Evolutionary conservation across 1,284 basidiomycete species (phyloP).

Genomic region (Hypsizygus ulmarius): DNA sequence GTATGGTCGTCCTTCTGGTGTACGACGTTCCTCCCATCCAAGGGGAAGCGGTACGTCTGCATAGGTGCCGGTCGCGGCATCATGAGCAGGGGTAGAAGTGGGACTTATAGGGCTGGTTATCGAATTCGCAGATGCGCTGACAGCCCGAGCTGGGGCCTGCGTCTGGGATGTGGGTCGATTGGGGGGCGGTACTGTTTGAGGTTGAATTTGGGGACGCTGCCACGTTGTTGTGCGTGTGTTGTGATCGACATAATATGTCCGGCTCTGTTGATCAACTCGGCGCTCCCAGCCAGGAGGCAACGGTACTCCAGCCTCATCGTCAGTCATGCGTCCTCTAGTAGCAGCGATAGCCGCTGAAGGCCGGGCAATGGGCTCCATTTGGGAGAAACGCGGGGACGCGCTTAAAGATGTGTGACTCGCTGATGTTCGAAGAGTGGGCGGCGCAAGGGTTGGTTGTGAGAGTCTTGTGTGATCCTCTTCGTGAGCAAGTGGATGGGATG

Average conservation of each 20-base stretch:
- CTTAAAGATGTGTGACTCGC: constrained; percentile 28
- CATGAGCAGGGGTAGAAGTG: constrained; percentile 28
- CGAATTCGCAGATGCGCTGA: constrained; percentile 32
- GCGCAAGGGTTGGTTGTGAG: constrained; percentile 21
- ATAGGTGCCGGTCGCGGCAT: constrained; percentile 35
- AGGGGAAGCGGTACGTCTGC: constrained; percentile 82
- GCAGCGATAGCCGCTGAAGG: constrained; percentile 28
- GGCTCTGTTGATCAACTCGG: constrained; percentile 81
- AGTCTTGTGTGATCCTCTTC: constrained; percentile 27
- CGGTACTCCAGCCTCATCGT: constrained; percentile 57
- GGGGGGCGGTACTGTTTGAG: constrained; percentile 20
- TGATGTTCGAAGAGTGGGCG: constrained; percentile 32
- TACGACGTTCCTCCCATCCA: constrained; percentile 98
- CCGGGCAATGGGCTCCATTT: constrained; percentile 30
- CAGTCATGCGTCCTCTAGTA: constrained; percentile 45
- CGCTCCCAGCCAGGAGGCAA: constrained; percentile 94
- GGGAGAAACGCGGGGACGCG: constrained; percentile 36
- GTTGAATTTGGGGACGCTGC: constrained; percentile 61
- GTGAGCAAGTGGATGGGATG: constrained; percentile 15
- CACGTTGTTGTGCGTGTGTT: constrained; percentile 94
- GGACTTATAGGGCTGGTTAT: constrained; percentile 34
- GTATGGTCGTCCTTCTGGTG: constrained; percentile 96
- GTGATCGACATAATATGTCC: constrained; percentile 93
- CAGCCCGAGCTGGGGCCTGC: constrained; percentile 22
- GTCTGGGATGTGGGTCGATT: constrained; percentile 19